Evolutionary conservation across 345 rosid genomes (phyloP), one percentile per base, ranked within the genome.

Genomic region (Physaria fendleri): DNA sequence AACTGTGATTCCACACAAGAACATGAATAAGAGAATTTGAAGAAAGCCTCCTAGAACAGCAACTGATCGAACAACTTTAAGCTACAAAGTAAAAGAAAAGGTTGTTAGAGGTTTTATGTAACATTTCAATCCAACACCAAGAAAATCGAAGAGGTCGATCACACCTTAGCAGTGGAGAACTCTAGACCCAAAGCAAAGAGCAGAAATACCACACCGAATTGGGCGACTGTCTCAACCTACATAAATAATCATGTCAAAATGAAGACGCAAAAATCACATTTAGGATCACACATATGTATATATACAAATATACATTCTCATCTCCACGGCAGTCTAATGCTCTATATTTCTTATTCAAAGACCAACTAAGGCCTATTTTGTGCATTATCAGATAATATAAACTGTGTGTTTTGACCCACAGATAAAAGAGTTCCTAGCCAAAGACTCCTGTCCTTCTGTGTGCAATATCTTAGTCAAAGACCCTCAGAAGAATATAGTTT

Each of bases 221-320:
- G 98, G 59, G 96, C 98, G 39, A 85, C 98, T 8, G 98, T 91
- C 80, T 87, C 98, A 69, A 91, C 95, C 97, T 90, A 54, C 30
- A 65, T 27, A 12, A 5, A 29, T 29, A 32, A 27, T 11, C 29
- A 32, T 51, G 66, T 51, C 11, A 64, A 64, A 13, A 39, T 25
- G 4, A 34, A 53, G 45, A 35, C n/a, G 56, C 22, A 29, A 27
- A 55, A 46, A 30, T 14, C 40, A 20, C 47, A 25, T 55, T 38
- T 24, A 24, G 15, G 32, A 52, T 42, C 15, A 17, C 20, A 29
- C 34, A 13, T 22, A 29, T 22, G 10, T 6, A 32, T 14, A 47
- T 21, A 59, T 8, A n/a, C 0, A 21, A 13, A 21, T 18, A 21
- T 34, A 54, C 20, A 43, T 6, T 47, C 22, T 17, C 67, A 44